A percentile compares a stretch with the other conserved stretches of the same genome.
These are phyloP conservation scores for Pestalotiopsis fici DNA, from an alignment of 2,329 filamentous ascomycete genomes.

Conservation along the genomic window DNA sequence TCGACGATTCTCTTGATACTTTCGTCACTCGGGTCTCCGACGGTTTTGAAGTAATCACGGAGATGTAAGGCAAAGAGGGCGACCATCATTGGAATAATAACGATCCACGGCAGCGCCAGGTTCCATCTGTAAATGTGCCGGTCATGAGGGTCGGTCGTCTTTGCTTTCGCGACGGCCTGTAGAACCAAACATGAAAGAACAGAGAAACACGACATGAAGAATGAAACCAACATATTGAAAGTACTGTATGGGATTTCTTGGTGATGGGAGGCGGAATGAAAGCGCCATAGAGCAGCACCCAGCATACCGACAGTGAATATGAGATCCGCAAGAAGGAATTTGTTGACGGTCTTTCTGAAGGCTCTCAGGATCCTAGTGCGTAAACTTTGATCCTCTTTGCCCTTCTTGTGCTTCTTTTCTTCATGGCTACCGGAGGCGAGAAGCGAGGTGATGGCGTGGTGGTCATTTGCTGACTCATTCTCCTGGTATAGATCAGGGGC, in stretches of 20 bases:
- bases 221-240: background rate
- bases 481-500: too few relatives aligned
- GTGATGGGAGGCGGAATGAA: background rate
- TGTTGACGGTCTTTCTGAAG: background rate
- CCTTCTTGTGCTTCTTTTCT: background rate
- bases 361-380: background rate
- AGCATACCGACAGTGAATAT: background rate
- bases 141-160: background rate
- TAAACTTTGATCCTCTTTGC: background rate
- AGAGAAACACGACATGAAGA: background rate
- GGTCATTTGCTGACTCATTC: too few relatives aligned
- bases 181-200: background rate
- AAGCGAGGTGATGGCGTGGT: background rate
- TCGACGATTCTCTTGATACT: background rate
- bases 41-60: background rate
- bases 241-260: background rate
- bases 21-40: background rate
- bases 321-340: background rate
- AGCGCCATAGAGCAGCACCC: background rate
- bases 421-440: background rate
- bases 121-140: background rate
- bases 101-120: background rate
- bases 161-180: background rate
- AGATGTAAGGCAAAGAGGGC: background rate
- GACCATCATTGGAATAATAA: background rate